Base-by-base conservation (phyloP, 352 stramenopile genomes). In the Bremia lactucae region DNA sequence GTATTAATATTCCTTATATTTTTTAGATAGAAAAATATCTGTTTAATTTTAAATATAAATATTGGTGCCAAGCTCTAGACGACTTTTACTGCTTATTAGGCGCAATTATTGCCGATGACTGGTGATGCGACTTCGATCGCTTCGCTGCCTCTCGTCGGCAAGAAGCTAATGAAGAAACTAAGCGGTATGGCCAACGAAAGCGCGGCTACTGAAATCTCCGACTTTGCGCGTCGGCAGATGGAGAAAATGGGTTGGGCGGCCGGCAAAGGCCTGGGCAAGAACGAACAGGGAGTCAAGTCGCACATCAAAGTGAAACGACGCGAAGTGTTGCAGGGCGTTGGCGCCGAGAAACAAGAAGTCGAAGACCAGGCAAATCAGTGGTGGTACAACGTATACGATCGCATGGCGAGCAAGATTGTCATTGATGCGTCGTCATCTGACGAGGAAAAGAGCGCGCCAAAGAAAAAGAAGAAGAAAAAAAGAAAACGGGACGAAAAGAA, bases 161-260 rank as follows among this genome's bases (percentile, higher is more conserved):
- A 89, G 68, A 92, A 92, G 62, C 66, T 83, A 28, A 71, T 85
- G 63, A 64, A 47, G 26, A 68, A 83, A 52, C 65, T 92, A 6
- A 69, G 75, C n/a, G 57, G 51, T n/a, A 88, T 87, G 68, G 63
- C 76, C 19, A 92, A 92, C 48, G 79, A 92, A 49, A 68, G 53
- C 14, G 79, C 74, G 16, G 71, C 79, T 10, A 55, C 62, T 5
- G 59, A 52, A 9, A 68, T 89, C 42, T 92, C 79, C 47, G 65
- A 54, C 33, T 94, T 95, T 41, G 83, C 86, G 14, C 65, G 77
- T 21, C 71, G 66, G 33, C 84, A 95, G 63, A 95, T 96, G 84
- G 73, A 84, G 49, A 96, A 96, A 53, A 97, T 98, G 87, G 95
- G 95, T 50, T 98, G 93, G 93, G 87, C 56, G 35, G 79, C 95